phyloP scores from a whole-genome alignment of 164 flowering plant species.

The Platanus orientalis region DNA sequence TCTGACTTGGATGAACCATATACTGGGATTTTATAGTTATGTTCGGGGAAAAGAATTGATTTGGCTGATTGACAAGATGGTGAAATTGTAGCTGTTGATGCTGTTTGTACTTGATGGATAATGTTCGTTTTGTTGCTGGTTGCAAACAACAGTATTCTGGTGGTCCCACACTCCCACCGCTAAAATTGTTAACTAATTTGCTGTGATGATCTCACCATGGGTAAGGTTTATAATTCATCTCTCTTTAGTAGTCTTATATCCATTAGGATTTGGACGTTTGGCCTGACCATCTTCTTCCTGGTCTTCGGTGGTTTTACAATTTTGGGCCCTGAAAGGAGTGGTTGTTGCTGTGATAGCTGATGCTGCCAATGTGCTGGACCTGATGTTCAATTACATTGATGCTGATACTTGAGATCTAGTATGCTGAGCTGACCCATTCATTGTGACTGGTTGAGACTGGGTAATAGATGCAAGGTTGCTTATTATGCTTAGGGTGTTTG shows the following conservation, averaged over 20 bases:
- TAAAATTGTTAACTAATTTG: constrained; percentile 4
- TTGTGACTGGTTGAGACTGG: constrained; percentile 12
- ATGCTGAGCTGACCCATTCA: constrained; percentile 13
- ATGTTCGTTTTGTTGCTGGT: constrained; percentile 33
- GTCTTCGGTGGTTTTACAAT: constrained; percentile 9
- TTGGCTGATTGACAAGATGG: constrained; percentile 30
- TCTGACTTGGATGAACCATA: constrained; percentile 28
- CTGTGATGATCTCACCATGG: constrained; percentile 23
- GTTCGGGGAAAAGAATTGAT: constrained; percentile 37
- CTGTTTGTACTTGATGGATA: constrained; percentile 34
- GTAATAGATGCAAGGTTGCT: constrained; percentile 8
- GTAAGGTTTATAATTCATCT: constrained; percentile 22
- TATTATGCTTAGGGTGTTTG: constrained; percentile 6
- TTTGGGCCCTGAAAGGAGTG: constrained; percentile 14
- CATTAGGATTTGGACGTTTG: constrained; percentile 23
- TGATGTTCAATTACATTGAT: background rate
- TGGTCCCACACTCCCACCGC: constrained; percentile 10
- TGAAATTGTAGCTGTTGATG: constrained; percentile 47
- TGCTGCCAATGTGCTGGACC: constrained; percentile 12
- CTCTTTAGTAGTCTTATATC: constrained; percentile 16
- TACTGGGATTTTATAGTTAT: constrained; percentile 45
- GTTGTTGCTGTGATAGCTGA: constrained; percentile 29
- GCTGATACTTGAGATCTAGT: constrained; percentile 10
- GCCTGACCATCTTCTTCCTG: constrained; percentile 23
- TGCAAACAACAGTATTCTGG: constrained; percentile 14